Conservation (phyloP, 2,329 filamentous ascomycete genomes). For the Colletotrichum endophyticum region DNA sequence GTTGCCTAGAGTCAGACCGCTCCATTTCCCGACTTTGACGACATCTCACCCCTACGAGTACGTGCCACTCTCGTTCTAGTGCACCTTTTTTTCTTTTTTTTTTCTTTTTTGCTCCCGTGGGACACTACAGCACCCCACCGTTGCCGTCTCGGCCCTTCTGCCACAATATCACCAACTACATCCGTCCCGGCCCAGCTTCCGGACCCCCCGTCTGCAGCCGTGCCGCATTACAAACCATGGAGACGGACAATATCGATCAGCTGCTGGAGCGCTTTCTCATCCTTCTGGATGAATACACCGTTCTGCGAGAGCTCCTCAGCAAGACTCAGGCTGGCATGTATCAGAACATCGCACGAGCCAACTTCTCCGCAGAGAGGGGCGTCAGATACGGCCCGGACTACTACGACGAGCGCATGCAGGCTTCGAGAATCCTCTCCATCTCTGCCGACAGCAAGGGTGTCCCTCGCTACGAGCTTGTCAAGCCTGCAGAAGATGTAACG, state of each 20-base stretch:
- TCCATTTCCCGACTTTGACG: not conserved
- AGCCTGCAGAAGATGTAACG: constrained; percentile 11
- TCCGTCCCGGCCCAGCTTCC: not conserved
- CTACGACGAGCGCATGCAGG: constrained; percentile 78
- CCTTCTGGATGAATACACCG: constrained; percentile 71
- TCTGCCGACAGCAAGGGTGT: constrained; percentile 10
- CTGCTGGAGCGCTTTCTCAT: constrained; percentile 70
- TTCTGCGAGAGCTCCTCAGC: constrained; percentile 59
- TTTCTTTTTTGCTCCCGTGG: not conserved
- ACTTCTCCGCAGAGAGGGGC: constrained; percentile 70
- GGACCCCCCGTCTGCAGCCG: not conserved
- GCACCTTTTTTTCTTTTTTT: not conserved
- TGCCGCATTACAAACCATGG: constrained; percentile 2
- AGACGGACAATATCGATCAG: constrained; percentile 56
- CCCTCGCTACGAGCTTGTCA: constrained; percentile 27
- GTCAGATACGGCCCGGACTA: constrained; percentile 71
- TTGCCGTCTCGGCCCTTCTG: not conserved
- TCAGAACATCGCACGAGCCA: constrained; percentile 72
- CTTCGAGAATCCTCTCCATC: constrained; percentile 50
- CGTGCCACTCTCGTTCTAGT: not conserved
- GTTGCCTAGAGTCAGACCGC: not conserved
- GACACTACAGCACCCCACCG: not conserved
- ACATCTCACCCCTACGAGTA: not conserved
- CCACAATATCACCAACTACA: not conserved
- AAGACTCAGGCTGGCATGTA: constrained; percentile 60